Conservation (phyloP, 2,329 filamentous ascomycete genomes). For the Lecanicillium sp. region DNA sequence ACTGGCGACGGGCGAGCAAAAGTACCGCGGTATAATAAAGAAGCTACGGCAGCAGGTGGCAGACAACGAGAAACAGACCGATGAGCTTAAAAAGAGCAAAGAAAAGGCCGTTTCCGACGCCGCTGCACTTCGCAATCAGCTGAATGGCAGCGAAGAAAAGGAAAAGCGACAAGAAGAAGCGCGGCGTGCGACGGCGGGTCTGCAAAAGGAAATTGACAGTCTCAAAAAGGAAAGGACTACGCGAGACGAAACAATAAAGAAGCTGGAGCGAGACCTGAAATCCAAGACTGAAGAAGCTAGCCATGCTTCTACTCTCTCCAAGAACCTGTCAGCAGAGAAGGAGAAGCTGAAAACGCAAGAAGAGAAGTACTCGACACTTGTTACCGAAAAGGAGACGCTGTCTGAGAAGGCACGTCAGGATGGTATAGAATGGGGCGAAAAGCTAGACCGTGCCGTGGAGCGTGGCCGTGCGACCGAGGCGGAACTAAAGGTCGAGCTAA, state of each 20-base stretch:
- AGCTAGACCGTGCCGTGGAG: slow-evolving; percentile 65
- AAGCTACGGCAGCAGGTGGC: slow-evolving; percentile 62
- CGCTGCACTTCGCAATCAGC: slow-evolving; percentile 36
- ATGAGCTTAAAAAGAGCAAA: slow-evolving; percentile 49
- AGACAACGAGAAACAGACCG: slow-evolving; percentile 58
- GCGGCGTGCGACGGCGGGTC: slow-evolving; percentile 45
- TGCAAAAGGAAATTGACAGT: slow-evolving; percentile 27
- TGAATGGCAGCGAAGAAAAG: slow-evolving; percentile 41
- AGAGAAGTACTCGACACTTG: slow-evolving; percentile 54
- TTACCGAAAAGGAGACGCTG: slow-evolving; percentile 69
- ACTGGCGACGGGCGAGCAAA: slow-evolving; percentile 78
- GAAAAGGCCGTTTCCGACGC: slow-evolving; percentile 50
- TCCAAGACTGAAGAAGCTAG: slow-evolving; percentile 58
- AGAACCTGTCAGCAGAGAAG: slow-evolving; percentile 61
- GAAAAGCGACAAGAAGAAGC: slow-evolving; percentile 47
- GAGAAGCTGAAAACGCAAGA: slow-evolving; percentile 47
- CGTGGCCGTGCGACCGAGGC: slow-evolving; percentile 59
- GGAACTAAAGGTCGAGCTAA: slow-evolving; percentile 71
- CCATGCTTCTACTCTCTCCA: slow-evolving; percentile 58
- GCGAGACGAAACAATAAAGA: slow-evolving; percentile 57
- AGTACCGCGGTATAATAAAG: slow-evolving; percentile 75
- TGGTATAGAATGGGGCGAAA: slow-evolving; percentile 64
- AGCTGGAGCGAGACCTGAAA: slow-evolving; percentile 62
- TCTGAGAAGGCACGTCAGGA: slow-evolving; percentile 64
- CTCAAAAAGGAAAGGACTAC: slow-evolving; percentile 45